Evolutionary conservation across 371 early-diverging fungal species (phyloP).

Genomic region (Mucor sp.): DNA sequence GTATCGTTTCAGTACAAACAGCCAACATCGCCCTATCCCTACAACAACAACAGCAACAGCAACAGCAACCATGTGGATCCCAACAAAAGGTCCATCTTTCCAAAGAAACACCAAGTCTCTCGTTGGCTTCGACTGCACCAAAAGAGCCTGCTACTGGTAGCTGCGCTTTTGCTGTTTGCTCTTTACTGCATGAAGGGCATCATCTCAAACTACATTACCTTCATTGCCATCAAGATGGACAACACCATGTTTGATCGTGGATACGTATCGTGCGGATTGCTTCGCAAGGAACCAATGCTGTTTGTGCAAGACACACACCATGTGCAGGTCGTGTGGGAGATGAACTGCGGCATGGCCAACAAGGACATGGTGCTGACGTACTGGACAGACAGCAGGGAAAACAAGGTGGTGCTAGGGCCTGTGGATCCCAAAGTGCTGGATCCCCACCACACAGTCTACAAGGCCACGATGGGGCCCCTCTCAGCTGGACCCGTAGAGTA

Average conservation of each 20-base stretch:
- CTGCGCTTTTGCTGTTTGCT: constrained; percentile 26
- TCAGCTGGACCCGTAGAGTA: constrained; percentile 18
- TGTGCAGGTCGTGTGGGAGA: constrained; percentile 63
- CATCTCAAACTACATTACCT: constrained; percentile 34
- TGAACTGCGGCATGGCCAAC: constrained; percentile 50
- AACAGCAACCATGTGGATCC: constrained; percentile 16
- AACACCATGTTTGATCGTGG: constrained; percentile 57
- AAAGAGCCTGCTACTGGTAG: constrained; percentile 25
- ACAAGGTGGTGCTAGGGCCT: constrained; percentile 12
- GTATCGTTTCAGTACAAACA: constrained; percentile 51
- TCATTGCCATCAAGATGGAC: constrained; percentile 53
- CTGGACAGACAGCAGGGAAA: constrained; percentile 4
- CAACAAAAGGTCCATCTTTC: not conserved
- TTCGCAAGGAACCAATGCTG: constrained; percentile 60
- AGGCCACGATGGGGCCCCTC: constrained; percentile 51
- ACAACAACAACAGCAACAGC: constrained; percentile 16
- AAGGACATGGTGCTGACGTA: constrained; percentile 48
- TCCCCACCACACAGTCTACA: constrained; percentile 52
- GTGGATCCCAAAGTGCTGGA: constrained; percentile 40
- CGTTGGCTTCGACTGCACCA: constrained; percentile 45
- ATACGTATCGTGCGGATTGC: constrained; percentile 48
- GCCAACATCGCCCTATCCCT: constrained; percentile 47
- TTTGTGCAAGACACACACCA: constrained; percentile 55
- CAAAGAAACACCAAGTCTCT: constrained; percentile 9
- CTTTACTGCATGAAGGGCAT: constrained; percentile 39